Evolutionary conservation across 78 protist species (phyloP).

Genomic region (Capsaspora owczarzaki): DNA sequence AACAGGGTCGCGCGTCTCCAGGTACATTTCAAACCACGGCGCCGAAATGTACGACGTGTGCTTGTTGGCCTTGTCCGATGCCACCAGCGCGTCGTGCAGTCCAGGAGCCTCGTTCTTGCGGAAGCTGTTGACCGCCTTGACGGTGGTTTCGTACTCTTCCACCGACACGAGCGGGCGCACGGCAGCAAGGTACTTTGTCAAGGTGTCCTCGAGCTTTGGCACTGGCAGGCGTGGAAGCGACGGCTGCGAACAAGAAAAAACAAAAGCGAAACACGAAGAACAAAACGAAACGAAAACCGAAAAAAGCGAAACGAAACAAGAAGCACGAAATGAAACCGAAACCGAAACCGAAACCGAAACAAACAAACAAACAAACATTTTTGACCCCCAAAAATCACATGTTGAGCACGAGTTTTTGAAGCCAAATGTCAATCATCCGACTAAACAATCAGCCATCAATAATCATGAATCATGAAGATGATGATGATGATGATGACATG

Average conservation of each 20-base stretch:
- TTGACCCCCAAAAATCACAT: neutral
- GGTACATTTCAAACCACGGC: slow-evolving; percentile 35
- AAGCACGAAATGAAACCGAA: neutral
- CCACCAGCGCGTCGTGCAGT: slow-evolving; percentile 18
- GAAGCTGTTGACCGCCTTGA: neutral
- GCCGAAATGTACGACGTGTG: slow-evolving; percentile 11
- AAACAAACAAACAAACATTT: neutral
- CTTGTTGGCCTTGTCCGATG: neutral
- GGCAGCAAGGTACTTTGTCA: neutral
- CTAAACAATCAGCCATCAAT: neutral
- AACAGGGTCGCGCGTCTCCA: slow-evolving; percentile 17
- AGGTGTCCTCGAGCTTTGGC: slow-evolving; percentile 23
- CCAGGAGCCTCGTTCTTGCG: neutral
- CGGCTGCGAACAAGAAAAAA: neutral
- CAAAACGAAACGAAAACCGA: neutral
- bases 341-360: neutral
- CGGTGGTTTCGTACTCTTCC: slow-evolving; percentile 17
- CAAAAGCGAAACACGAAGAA: neutral
- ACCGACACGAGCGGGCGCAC: slow-evolving; percentile 25
- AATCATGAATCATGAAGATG: neutral
- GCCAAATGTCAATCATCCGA: neutral
- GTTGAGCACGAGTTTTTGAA: neutral
- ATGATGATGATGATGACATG: no score
- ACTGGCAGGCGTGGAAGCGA: slow-evolving; percentile 33
- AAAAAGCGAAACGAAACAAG: neutral